Evolutionary conservation across 768 basidiomycete genomes (phyloP), one percentile per base, ranked within the genome.

Genomic region (Clathrus columnatus): DNA sequence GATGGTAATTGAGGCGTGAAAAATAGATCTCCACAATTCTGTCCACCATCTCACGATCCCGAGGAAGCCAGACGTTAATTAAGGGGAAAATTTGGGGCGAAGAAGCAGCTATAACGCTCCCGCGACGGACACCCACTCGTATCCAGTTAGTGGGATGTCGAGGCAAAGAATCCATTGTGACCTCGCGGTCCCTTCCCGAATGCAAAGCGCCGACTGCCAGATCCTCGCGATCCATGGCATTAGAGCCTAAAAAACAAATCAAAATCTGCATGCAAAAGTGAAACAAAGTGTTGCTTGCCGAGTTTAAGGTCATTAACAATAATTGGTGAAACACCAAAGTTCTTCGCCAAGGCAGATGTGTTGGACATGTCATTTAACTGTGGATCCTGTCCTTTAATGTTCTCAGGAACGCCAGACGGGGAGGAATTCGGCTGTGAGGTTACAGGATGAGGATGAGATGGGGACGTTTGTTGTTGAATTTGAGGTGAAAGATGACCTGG

Each of bases 341-440:
- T 82, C 68, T 83, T 86, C 42, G 85, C 88, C 48, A 90, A 77
- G 23, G 85, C 75, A 77, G 79, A 80, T 6, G 84, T 77, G 64
- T 77, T 82, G 49, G 87, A 85, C 75, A 91, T 78, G 67, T 92
- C 87, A 60, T 87, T 83, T 5, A 82, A 78, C 57, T 85, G 79
- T 3, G 90, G 90, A 64, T 91, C 90, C 60, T 83, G 80, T 49
- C 87, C 88, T 64, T 82, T 86, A 62, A 82, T 78, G 54, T 78
- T 70, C 47, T 69, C 61, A 53, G 56, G 51, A 49, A 36, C 53
- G 60, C 43, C 28, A 16, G 65, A 23, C 14, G 66, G 21, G 30
- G 58, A 54, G 16, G 63, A 61, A 28, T 61, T 54, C 17, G 41
- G 58, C 32, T 61, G 69, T 20, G 28, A 50, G 65, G 57, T 46